Evolutionary conservation across 306 rosid species (phyloP), one percentile per base, ranked within the genome.

Genomic region (Calophaca sinica): DNA sequence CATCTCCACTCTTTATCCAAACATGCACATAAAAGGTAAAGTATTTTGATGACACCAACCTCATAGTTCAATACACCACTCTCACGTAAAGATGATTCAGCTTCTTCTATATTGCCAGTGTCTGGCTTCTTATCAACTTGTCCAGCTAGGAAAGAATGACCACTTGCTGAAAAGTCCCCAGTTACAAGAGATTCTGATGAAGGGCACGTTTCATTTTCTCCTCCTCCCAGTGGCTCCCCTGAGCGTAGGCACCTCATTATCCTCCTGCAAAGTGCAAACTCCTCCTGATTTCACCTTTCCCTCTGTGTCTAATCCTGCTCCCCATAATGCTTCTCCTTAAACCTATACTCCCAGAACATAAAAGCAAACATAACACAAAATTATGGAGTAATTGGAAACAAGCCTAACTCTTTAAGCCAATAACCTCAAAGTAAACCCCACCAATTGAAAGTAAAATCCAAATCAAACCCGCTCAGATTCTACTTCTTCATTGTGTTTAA

Each of bases 51-150:
- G 72, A 61, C 63, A 81, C 88, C 35, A 70, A 96, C 99, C 96
- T 96, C 98, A 49, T 96, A 88, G 87, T 90, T 94, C 83, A 94
- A 86, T 68, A 81, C 79, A 4, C 96, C 97, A 77, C 87, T 92
- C 80, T 86, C 96, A 2, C 92, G 88, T 62, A 94, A 82, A 26
- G 97, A 87, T 74, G 87, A 89, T 76, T 94, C 96, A 3, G 97
- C 97, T 85, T 94, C 96, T 80, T 92, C 96, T 29, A 94, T 83
- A 77, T 90, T 94, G 38, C 93, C 89, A 33, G 86, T 76, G 68
- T 87, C 89, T 1, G 60, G 87, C 69, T 80, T 90, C 63, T 77
- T 72, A 73, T 73, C 77, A 29, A 64, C 9, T 53, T 80, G 91
- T 5, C 81, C 77, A 7, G 73, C 81, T 7, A 46, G 69, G 6